phyloP scores from a whole-genome alignment of 208 protist species.

The Strigomonas culicis region DNA sequence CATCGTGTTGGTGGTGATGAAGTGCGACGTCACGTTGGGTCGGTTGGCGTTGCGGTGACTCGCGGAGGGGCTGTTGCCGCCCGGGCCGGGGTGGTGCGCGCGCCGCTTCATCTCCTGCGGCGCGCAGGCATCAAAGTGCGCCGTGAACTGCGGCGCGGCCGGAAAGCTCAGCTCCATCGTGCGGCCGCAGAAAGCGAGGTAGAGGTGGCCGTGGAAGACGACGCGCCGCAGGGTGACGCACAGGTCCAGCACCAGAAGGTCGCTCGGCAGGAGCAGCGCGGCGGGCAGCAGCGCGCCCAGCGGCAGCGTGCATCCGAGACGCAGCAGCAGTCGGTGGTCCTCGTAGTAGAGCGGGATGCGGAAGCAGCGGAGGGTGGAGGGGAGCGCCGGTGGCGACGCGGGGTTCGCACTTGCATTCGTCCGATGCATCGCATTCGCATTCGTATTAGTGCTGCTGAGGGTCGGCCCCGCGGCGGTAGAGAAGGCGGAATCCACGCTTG shows the following conservation, averaged over 20 bases:
- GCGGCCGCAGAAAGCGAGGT: constrained; percentile 49
- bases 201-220: constrained; percentile 46
- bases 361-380: constrained; percentile 54
- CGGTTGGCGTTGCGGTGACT: neutral
- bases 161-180: constrained; percentile 69
- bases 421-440: too few relatives aligned
- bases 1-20: constrained; percentile 2
- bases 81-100: neutral
- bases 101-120: neutral
- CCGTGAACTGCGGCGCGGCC: constrained; percentile 56
- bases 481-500: too few relatives aligned
- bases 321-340: constrained; percentile 57
- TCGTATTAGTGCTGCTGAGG: neutral
- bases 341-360: constrained; percentile 62
- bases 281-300: constrained; percentile 24
- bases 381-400: neutral
- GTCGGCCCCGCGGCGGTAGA: too few relatives aligned
- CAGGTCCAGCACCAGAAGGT: constrained; percentile 64
- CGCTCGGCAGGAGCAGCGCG: constrained; percentile 34
- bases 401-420: too few relatives aligned
- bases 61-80: neutral
- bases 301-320: constrained; percentile 53
- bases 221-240: constrained; percentile 44
- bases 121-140: constrained; percentile 28
- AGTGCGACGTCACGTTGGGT: neutral